Evolutionary conservation across 805 yeast species (phyloP), one percentile per base, ranked within the genome.

Genomic region (Yarrowia sp.): DNA sequence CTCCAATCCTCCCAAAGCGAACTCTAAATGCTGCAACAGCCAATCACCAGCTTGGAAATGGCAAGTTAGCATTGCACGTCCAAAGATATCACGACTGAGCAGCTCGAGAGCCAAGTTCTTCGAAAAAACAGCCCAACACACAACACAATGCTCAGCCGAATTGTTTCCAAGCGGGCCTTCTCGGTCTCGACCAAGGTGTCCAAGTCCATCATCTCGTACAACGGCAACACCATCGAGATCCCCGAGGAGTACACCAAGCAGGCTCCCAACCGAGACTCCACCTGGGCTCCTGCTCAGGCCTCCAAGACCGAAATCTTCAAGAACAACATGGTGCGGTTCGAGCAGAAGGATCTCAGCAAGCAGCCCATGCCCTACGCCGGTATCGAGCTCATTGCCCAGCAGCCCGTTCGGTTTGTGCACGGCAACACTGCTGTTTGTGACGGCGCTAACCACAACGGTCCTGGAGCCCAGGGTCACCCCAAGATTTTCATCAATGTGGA

Each of bases 361-460:
- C 95, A 91, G 79, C 97, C 97, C 67, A 84, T 83, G 73, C 92
- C 96, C 8, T 86, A 86, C 70, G 90, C 96, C 49, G 96, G 96
- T 68, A 91, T 91, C 74, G 95, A 91, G 53, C 83, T 91, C 77
- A 89, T 91, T 72, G 87, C 89, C 39, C 80, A 87, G 74, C 86
- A 87, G 74, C 96, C 97, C 2, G 79, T 91, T 49, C 80, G 85
- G 72, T 89, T 84, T 74, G 80, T 91, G 69, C 84, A 82, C 70
- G 83, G 80, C 39, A 83, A 86, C 73, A 77, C 86, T 65, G 97
- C 97, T 0, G 94, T 88, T 17, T 91, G 97, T 76, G 91, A 89
- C 73, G 97, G 97, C 46, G 66, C 66, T 36, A 47, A 47, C 66
- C 55, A 36, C 14, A 36, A 47, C n/a, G 82, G 78, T 70, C 70